These are phyloP conservation scores for Pterocarpus macrocarpus DNA, from an alignment of 306 rosid genomes.

Conservation along the genomic window DNA sequence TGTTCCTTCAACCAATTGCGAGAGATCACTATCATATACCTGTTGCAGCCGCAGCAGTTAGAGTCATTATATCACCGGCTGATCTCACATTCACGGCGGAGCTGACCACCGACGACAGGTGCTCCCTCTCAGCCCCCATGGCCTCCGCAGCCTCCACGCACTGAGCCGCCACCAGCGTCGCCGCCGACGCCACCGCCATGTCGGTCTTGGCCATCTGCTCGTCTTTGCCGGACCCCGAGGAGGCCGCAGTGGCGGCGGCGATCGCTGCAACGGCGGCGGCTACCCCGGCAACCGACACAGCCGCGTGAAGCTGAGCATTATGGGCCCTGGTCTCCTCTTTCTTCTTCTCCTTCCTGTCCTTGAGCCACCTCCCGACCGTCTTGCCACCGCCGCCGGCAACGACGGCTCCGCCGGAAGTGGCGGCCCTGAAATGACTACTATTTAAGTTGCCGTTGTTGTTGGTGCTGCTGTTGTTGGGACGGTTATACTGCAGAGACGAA, in stretches of 20 bases:
- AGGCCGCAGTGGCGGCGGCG: slow-evolving; percentile 78
- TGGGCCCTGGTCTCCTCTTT: slow-evolving; percentile 89
- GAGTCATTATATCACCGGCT: slow-evolving; percentile 86
- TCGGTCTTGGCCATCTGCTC: slow-evolving; percentile 79
- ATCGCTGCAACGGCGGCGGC: slow-evolving; percentile 89
- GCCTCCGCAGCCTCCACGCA: slow-evolving; percentile 97
- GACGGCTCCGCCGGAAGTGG: slow-evolving; percentile 13
- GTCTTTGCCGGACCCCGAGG: slow-evolving; percentile 62
- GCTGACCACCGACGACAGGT: slow-evolving; percentile 79
- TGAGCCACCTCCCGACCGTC: slow-evolving; percentile 94
- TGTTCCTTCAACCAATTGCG: not conserved
- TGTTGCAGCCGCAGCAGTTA: slow-evolving; percentile 94
- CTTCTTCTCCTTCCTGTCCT: slow-evolving; percentile 92
- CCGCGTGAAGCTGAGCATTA: slow-evolving; percentile 92
- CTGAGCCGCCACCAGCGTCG: slow-evolving; percentile 91
- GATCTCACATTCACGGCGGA: slow-evolving; percentile 95
- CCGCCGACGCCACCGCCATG: slow-evolving; percentile 93
- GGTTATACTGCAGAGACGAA: slow-evolving; percentile 62
- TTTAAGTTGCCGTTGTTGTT: slow-evolving; percentile 24
- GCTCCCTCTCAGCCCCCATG: slow-evolving; percentile 90
- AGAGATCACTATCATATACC: slow-evolving; percentile 51
- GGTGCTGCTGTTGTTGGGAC: slow-evolving; percentile 51
- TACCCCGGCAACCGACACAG: slow-evolving; percentile 88
- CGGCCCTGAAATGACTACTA: slow-evolving; percentile 46
- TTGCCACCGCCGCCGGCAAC: slow-evolving; percentile 60